A percentile compares a stretch with the other conserved stretches of the same genome.
phyloP scores from a whole-genome alignment of 441 rosid species.

The Gossypium davidsonii region DNA sequence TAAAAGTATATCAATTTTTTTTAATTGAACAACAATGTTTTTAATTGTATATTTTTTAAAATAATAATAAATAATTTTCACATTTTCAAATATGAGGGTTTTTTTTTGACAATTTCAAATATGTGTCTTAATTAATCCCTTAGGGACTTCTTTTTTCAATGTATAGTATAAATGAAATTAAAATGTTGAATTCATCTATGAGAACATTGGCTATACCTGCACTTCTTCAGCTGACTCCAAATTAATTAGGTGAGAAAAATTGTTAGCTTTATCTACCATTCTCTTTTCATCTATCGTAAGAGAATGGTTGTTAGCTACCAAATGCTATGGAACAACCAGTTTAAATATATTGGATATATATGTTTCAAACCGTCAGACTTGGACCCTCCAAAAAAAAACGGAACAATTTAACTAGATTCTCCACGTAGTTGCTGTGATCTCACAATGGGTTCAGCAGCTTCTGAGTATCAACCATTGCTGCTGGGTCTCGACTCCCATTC shows the following conservation, averaged over 20 bases:
- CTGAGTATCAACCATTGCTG: constrained; percentile 41
- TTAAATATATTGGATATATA: neutral
- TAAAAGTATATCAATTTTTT: no score
- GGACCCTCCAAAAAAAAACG: no score
- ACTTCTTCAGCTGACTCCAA: neutral
- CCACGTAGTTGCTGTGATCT: neutral
- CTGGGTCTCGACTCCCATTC: constrained; percentile 50
- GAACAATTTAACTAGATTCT: neutral
- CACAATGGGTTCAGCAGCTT: constrained; percentile 24
- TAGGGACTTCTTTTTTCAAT: no score
- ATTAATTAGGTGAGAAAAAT: neutral
- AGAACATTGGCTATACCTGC: neutral
- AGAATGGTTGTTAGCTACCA: neutral
- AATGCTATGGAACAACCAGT: neutral
- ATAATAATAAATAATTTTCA: neutral
- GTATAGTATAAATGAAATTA: neutral
- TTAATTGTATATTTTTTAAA: no score
- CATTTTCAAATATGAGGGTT: neutral
- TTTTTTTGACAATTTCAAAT: no score
- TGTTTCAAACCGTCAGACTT: neutral
- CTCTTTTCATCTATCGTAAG: neutral
- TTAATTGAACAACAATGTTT: no score
- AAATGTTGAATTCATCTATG: neutral
- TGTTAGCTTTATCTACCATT: neutral
- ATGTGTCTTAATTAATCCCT: no score